Evolutionary conservation across 169 alveolate genomes (phyloP), one percentile per base, ranked within the genome.

Genomic region (Perkinsus marinus): DNA sequence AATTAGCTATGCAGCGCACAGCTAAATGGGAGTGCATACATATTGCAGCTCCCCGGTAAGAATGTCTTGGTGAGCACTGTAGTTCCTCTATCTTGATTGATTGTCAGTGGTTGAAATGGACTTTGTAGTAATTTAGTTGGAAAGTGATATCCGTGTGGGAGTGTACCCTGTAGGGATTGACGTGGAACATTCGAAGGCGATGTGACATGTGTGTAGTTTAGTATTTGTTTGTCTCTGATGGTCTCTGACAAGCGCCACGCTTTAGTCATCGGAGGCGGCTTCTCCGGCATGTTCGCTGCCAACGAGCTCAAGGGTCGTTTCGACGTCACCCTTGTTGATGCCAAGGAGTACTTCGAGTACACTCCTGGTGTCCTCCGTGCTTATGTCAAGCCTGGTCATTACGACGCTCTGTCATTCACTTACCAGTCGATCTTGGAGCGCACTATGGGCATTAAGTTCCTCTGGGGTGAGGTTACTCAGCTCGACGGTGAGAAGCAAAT

Each of bases 391-490:
- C 94, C 94, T 0, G 37, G 91, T 10, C 94, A 93, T 41, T 41
- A 89, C 39, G 94, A 93, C 92, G 90, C 94, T 37, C 69, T 93
- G 68, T 79, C 93, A 26, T 93, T 93, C 47, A 89, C 94, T 26
- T 68, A 91, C 92, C 93, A 91, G 93, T 91, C 91, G 0, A 92
- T 93, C 68, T 39, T 91, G 34, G 94, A 93, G 94, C 91, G 92
- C 46, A 91, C 43, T 79, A 89, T 93, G 91, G 94, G 94, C 34
- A 93, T 93, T 39, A 93, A 91, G 68, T 93, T 90, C 92, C 91
- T 93, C 69, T 93, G 94, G 94, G 94, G 94, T 30, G 94, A 93
- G 92, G 94, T 91, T 16, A 91, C 41, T 13, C 37, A 57, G 79
- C 79, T 57, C 79, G 79, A 57, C 34, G 79, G 79, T 26, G 79